phyloP scores from a whole-genome alignment of 2,329 filamentous ascomycete species.

The Aspergillus costaricaensis region DNA sequence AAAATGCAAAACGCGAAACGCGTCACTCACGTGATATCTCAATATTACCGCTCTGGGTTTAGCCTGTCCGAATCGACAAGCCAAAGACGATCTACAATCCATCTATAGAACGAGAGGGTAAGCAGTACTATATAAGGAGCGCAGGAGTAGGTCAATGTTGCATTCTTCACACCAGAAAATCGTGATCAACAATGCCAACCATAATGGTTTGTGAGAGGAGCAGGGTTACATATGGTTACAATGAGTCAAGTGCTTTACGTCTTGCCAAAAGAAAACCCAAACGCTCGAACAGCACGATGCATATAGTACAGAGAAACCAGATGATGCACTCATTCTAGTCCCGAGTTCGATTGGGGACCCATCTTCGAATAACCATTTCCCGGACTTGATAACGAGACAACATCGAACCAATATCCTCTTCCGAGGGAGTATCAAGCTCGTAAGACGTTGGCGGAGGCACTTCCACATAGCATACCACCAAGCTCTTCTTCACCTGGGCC shows the following conservation, averaged over 20 bases:
- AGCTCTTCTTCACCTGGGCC: conserved; percentile 83
- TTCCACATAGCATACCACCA: conserved; percentile 89
- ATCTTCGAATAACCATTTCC: conserved; percentile 79
- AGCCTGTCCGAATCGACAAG: neutral
- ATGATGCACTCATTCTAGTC: conserved; percentile 45
- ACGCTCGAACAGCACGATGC: neutral
- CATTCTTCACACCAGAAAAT: neutral
- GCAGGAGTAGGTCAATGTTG: neutral
- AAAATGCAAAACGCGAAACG: conserved; percentile 33
- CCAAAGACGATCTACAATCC: neutral
- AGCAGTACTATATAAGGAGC: neutral
- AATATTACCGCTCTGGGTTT: conserved; percentile 31
- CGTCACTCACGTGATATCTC: conserved; percentile 31
- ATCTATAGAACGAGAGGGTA: neutral
- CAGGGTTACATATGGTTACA: conserved; percentile 19
- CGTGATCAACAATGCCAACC: neutral
- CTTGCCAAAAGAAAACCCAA: neutral
- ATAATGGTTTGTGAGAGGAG: neutral
- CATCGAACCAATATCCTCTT: conserved; percentile 61
- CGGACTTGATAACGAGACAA: conserved; percentile 73
- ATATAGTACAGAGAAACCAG: conserved; percentile 4
- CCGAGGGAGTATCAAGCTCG: conserved; percentile 36
- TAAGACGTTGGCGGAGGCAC: conserved; percentile 67
- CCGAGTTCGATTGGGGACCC: conserved; percentile 78
- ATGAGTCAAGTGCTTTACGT: neutral